Evolutionary conservation across 2,329 filamentous ascomycete species (phyloP).

Genomic region (Colletotrichum ledebouriae): DNA sequence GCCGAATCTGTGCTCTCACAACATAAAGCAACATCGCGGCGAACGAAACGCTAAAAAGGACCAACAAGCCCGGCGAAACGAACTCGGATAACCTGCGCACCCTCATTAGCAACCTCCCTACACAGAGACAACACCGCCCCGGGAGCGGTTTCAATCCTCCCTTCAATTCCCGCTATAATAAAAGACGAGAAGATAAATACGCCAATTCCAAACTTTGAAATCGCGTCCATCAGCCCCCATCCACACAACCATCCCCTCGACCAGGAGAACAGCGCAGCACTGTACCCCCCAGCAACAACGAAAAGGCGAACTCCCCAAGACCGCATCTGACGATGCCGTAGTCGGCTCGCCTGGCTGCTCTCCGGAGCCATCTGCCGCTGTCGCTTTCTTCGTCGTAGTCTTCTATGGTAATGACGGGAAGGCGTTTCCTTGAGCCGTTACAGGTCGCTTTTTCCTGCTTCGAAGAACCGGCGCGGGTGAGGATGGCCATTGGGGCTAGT

Average conservation of each 20-base stretch:
- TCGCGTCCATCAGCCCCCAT: constrained; percentile 45
- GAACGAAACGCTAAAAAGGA: constrained; percentile 86
- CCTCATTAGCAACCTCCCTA: background rate
- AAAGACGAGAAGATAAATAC: background rate
- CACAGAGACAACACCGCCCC: too few relatives aligned
- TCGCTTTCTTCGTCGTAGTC: constrained; percentile 29
- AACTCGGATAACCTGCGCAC: constrained; percentile 23
- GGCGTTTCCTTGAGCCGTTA: constrained; percentile 4
- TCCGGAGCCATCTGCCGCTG: too few relatives aligned
- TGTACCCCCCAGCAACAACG: constrained; percentile 47
- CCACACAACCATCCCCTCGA: constrained; percentile 48
- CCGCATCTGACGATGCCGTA: too few relatives aligned
- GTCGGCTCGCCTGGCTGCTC: too few relatives aligned
- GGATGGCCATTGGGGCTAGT: constrained; percentile 19
- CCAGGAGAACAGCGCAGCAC: constrained; percentile 44
- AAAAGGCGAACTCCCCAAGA: constrained; percentile 45
- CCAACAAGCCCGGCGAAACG: constrained; percentile 57
- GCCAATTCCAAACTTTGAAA: constrained; percentile 47
- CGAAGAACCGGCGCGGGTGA: constrained; percentile 11
- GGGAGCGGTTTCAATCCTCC: too few relatives aligned
- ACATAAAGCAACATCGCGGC: constrained; percentile 59
- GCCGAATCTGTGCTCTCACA: constrained; percentile 4
- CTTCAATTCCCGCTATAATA: too few relatives aligned
- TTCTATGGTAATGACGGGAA: constrained; percentile 22
- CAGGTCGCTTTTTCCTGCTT: constrained; percentile 25